Percentiles rank a stretch among this genome's conserved stretches.
These are phyloP conservation scores for Parasitella parasitica DNA, from an alignment of 371 early-diverging fungal species.

Conservation along the genomic window DNA sequence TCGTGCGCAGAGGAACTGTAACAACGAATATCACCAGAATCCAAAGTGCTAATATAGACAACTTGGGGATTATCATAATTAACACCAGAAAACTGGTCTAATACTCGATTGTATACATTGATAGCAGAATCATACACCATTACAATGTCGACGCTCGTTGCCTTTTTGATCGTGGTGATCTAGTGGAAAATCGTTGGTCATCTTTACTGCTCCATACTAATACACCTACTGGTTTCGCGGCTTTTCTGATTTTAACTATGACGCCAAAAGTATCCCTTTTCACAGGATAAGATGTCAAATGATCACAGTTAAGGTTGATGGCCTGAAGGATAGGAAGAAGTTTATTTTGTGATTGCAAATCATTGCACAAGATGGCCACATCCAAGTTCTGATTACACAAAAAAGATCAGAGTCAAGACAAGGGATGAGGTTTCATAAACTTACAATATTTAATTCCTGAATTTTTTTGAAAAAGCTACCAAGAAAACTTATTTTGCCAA, in stretches of 20 bases:
- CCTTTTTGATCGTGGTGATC: not conserved
- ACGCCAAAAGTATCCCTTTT: not conserved
- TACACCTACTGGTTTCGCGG: not conserved
- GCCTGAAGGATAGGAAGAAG: not conserved
- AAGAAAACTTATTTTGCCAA: not conserved
- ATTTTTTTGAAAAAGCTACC: not conserved
- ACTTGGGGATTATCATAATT: not conserved
- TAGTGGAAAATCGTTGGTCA: too few species aligned
- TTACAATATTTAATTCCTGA: not conserved
- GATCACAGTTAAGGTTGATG: not conserved
- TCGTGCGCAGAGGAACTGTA: not conserved
- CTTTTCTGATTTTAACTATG: not conserved
- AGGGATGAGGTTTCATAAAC: not conserved
- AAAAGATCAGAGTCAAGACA: not conserved
- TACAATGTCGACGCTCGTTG: not conserved
- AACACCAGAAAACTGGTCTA: not conserved
- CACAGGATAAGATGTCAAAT: not conserved
- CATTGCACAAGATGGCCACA: not conserved
- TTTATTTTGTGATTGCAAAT: not conserved
- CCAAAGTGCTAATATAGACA: not conserved
- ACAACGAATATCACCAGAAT: not conserved
- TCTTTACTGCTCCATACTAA: too few species aligned
- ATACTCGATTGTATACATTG: not conserved
- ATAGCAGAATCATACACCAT: slow-evolving; percentile 1
- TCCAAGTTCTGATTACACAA: not conserved